These are phyloP conservation scores for Saccharomycopsis schoenii DNA, from an alignment of 805 yeast species.

Conservation along the genomic window DNA sequence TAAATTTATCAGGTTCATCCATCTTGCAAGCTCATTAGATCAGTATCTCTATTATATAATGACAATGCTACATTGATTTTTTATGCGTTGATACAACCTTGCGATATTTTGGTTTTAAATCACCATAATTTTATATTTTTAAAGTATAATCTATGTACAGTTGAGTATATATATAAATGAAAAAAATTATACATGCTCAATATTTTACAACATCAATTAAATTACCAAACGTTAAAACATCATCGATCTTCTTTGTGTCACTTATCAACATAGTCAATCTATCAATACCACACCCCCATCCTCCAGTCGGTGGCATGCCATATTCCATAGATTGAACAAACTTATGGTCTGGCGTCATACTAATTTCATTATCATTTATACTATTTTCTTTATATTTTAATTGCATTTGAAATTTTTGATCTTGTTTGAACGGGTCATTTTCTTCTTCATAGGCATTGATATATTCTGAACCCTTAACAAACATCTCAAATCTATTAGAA, in stretches of 20 bases:
- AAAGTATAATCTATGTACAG: background rate
- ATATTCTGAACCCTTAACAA: conserved; percentile 69
- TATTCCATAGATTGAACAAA: conserved; percentile 75
- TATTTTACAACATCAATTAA: conserved; percentile 61
- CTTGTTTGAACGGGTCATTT: conserved; percentile 72
- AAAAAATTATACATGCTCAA: conserved; percentile 21
- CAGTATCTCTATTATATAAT: too few relatives aligned
- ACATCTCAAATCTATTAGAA: conserved; percentile 76
- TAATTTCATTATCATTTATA: conserved; percentile 43
- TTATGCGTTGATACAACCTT: too few relatives aligned
- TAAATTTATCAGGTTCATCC: too few relatives aligned
- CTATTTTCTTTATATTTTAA: conserved; percentile 35
- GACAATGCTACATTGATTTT: too few relatives aligned
- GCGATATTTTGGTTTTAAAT: too few relatives aligned
- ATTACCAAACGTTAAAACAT: conserved; percentile 67
- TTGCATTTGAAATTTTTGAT: conserved; percentile 52
- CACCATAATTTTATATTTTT: background rate
- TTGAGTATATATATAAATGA: too few relatives aligned
- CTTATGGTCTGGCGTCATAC: conserved; percentile 58
- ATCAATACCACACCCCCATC: conserved; percentile 99
- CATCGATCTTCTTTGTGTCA: conserved; percentile 56
- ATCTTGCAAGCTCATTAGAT: too few relatives aligned
- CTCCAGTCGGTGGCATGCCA: conserved; percentile 98
- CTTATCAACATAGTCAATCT: conserved; percentile 79
- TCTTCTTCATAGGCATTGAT: conserved; percentile 96